Evolutionary conservation across 768 basidiomycete genomes (phyloP), one percentile per base, ranked within the genome.

Genomic region (Podaxis sp.): DNA sequence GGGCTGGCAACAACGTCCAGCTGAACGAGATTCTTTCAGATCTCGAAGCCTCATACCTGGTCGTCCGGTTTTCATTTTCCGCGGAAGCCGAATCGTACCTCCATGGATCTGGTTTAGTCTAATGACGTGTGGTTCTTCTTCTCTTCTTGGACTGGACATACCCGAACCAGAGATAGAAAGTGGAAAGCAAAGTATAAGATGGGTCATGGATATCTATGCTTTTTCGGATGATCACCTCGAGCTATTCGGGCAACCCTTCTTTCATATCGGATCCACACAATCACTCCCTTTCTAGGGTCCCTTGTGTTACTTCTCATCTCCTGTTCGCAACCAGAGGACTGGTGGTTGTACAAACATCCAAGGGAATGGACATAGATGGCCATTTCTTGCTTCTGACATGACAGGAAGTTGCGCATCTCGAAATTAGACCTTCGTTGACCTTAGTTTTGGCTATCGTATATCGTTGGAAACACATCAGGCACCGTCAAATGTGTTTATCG

Each of bases 351-450:
- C n/a, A 16, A 18, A 14, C 42, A 14, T 44, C 42, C 42, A 25
- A 28, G 35, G 55, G 32, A 48, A 46, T 50, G 51, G 38, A 63
- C 55, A 55, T 51, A 28, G 38, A 50, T 50, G 40, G 42, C 4
- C 14, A 46, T 52, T n/a, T 42, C 53, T 66, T 42, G 53, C 71
- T 73, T 62, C 68, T 81, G 79, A 75, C 80, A 75, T 79, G 81
- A 81, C 81, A 81, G 72, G 69, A 77, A 74, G 64, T 72, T 75
- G 77, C 68, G 66, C 70, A 75, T 66, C 65, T 54, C 58, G 61
- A 65, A 68, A 63, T 67, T 73, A 66, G 73, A 77, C 76, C 75
- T 70, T 73, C 70, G 69, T 59, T 65, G 57, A 58, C 61, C 60
- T 66, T 63, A 63, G 62, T 55, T 50, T 63, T 56, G 57, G 57